Evolutionary conservation across 345 rosid species (phyloP), one percentile per base, ranked within the genome.

Genomic region (Pistacia vera): DNA sequence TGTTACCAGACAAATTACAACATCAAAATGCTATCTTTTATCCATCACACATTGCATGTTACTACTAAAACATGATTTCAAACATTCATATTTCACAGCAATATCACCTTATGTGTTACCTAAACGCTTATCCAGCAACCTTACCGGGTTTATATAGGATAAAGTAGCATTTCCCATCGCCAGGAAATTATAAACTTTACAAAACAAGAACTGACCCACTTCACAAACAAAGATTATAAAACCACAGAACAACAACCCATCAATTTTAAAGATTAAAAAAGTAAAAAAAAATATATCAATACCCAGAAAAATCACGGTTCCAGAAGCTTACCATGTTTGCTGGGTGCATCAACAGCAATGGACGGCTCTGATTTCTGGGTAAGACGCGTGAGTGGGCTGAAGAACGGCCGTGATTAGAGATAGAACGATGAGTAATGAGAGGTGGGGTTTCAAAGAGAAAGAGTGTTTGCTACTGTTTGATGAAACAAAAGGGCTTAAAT

Each of bases 291-390:
- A 22, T 22, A 22, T 22, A 22, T 22, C 22, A 22, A 22, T 22
- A 66, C 71, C 68, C 17, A 66, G 63, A 70, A 61, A 68, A 55
- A 56, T 69, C 54, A 25, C 18, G 17, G 22, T n/a, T 16, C 41
- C 3, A 5, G 35, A 55, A 52, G 2, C 57, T 82, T 81, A 85
- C 86, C 88, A 35, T 16, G 22, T 1, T 59, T 68, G 69, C 65
- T 35, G 33, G 38, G 18, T 14, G 72, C 77, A 75, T 48, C 59
- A 12, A 63, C 56, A 0, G 82, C 80, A 75, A 70, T 51, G 10
- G 84, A 83, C 9, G 75, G 69, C 63, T 83, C 75, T 70, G 83
- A 79, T 63, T 76, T 68, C 60, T 73, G 71, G 2, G 82, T 68
- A 61, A 72, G 68, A 71, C 88, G 80, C 1, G 62, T 78, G 73